Evolutionary conservation across 192 early-diverging fungal genomes (phyloP).

Genomic region (Kappamyces sp.): DNA sequence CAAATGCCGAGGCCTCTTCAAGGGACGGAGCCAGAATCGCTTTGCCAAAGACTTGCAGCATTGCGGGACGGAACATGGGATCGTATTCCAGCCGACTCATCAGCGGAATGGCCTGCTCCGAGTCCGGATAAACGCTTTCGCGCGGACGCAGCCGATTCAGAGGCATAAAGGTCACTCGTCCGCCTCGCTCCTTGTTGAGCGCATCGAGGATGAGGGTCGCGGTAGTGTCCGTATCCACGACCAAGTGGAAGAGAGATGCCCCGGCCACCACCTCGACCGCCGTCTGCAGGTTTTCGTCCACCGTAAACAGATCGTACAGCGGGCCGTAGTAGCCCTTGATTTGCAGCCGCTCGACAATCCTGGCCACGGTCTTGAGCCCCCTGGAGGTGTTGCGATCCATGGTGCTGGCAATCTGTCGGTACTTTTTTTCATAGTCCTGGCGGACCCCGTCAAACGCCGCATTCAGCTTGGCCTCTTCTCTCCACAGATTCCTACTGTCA

Average conservation of each 20-base stretch:
- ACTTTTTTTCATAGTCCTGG: constrained; percentile 69
- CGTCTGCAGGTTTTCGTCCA: constrained; percentile 73
- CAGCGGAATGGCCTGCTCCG: constrained; percentile 77
- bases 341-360: constrained; percentile 57
- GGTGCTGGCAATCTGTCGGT: constrained; percentile 63
- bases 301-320: constrained; percentile 86
- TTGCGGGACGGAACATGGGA: constrained; percentile 61
- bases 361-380: constrained; percentile 68
- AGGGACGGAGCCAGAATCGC: constrained; percentile 81
- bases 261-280: constrained; percentile 89
- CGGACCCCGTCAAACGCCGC: constrained; percentile 59
- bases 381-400: constrained; percentile 77
- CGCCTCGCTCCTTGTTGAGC: constrained; percentile 54
- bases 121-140: constrained; percentile 52
- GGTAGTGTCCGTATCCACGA: constrained; percentile 91
- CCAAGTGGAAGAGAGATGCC: constrained; percentile 80
- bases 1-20: constrained; percentile 72
- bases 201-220: constrained; percentile 66
- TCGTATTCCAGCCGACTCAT: constrained; percentile 72
- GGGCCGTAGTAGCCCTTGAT: constrained; percentile 81
- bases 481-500: constrained; percentile 72
- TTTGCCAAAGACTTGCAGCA: constrained; percentile 88
- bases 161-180: constrained; percentile 93
- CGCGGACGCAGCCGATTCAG: constrained; percentile 75
- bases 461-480: constrained; percentile 73